These are phyloP conservation scores for Tricholoma bakamatsutake DNA, from an alignment of 768 basidiomycete genomes.

Conservation along the genomic window DNA sequence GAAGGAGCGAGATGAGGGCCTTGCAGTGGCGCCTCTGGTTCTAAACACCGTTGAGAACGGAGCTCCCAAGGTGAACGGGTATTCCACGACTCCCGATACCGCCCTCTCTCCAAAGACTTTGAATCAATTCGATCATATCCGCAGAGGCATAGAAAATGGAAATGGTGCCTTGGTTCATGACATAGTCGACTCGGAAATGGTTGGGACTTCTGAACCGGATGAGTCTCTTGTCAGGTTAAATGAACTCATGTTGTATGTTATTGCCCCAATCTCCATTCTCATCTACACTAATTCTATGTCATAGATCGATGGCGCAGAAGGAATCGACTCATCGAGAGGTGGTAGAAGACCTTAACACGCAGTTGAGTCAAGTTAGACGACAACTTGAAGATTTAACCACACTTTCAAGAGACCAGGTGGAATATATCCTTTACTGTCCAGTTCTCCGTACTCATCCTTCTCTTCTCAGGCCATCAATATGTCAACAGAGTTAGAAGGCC, in stretches of 20 bases:
- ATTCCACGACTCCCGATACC: constrained; percentile 18
- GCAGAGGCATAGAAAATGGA: constrained; percentile 57
- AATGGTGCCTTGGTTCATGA: constrained; percentile 26
- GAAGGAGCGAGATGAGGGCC: constrained; percentile 28
- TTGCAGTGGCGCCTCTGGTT: constrained; percentile 6
- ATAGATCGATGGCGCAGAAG: constrained; percentile 95
- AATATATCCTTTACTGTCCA: constrained; percentile 10
- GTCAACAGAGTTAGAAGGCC: constrained; percentile 77
- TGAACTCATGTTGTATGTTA: constrained; percentile 83
- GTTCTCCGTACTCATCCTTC: not conserved
- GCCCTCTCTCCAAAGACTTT: constrained; percentile 67
- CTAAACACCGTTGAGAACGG: constrained; percentile 10
- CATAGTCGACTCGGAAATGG: constrained; percentile 32
- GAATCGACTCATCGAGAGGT: constrained; percentile 84
- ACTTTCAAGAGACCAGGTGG: constrained; percentile 81
- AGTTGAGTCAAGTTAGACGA: constrained; percentile 64
- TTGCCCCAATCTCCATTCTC: not conserved
- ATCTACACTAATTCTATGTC: constrained; percentile 9
- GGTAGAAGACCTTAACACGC: constrained; percentile 63
- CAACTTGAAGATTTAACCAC: constrained; percentile 79
- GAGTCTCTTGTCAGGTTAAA: constrained; percentile 78
- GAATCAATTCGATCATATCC: constrained; percentile 69
- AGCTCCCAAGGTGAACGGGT: constrained; percentile 17
- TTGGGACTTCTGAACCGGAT: constrained; percentile 46
- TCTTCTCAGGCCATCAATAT: constrained; percentile 67